Evolutionary conservation across 2,329 filamentous ascomycete species (phyloP), one percentile per base, ranked within the genome.

Genomic region (Biscogniauxia sp.): DNA sequence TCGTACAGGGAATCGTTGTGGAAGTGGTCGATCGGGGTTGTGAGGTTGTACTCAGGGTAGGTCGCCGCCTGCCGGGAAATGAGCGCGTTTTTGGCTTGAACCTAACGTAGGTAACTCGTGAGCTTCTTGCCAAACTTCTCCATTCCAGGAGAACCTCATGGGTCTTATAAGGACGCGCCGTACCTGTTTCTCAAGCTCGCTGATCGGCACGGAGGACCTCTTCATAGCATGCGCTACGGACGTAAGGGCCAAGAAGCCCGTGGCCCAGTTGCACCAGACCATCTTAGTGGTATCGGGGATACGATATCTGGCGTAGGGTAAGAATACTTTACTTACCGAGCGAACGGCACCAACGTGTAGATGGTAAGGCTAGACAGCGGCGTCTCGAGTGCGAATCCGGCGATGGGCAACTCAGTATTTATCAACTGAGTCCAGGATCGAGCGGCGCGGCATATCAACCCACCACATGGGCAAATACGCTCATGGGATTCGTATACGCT

Each of bases 1-100:
- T 88, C 90, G 71, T 96, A 96, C 54, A 81, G 78, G 1, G 86
- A 84, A 58, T 93, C 88, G 70, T 94, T 92, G 75, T 90, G 90
- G 77, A 95, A 96, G 72, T 95, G 91, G 74, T 96, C 92, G 37
- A 96, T 79, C 17, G 84, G 84, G 3, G 84, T 81, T 17, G 72
- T 71, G 41, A 82, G 68, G 55, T 74, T 78, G 69, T 77, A 74
- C 5, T 73, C 75, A 8, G 75, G 75, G 63, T 79, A 81, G 20
- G 64, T 55, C 17, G 61, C 58, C 51, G 56, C 41, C 5, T 68
- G 58, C 54, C 64, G 61, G 20, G 65, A 54, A 49, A 56, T 58
- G 15, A 68, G 56, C 19, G 26, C 57, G 52, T 28, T 58, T 37
- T 23, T 56, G 32, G 49, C 59, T 61, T 58, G 61, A 45, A 68